Evolutionary conservation across 2,329 filamentous ascomycete species (phyloP).

Genomic region (Davidsoniella virescens): DNA sequence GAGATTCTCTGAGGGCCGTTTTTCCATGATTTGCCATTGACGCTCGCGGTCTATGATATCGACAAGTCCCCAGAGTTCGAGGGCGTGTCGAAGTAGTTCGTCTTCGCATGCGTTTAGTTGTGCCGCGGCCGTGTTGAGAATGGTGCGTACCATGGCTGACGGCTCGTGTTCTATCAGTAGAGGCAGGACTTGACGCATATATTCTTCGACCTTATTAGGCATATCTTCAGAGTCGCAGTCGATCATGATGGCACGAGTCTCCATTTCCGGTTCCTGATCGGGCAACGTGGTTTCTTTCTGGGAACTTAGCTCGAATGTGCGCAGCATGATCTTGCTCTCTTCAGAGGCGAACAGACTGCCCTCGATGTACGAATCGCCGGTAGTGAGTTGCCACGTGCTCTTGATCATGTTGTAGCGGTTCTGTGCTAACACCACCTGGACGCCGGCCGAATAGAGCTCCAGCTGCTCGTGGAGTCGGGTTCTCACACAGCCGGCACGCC

Average conservation of each 20-base stretch:
- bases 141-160: conserved; percentile 42
- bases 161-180: conserved; percentile 43
- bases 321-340: conserved; percentile 17
- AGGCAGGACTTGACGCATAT: conserved; percentile 41
- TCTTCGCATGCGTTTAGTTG: conserved; percentile 32
- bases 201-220: conserved; percentile 40
- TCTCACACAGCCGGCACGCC: conserved; percentile 46
- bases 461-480: conserved; percentile 45
- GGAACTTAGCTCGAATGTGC: conserved; percentile 19
- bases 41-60: conserved; percentile 49
- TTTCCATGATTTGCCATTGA: conserved; percentile 41
- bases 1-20: conserved; percentile 26
- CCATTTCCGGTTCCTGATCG: conserved; percentile 20
- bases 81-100: conserved; percentile 37
- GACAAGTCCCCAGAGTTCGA: conserved; percentile 49
- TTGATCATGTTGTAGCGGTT: conserved; percentile 41
- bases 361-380: conserved; percentile 35
- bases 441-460: conserved; percentile 45
- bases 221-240: conserved; percentile 46
- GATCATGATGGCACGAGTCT: conserved; percentile 34
- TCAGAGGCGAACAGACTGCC: conserved; percentile 42
- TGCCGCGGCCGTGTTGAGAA: conserved; percentile 37
- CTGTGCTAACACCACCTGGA: conserved; percentile 46
- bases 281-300: conserved; percentile 18
- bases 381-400: conserved; percentile 30